Percentiles rank a stretch among this genome's conserved stretches.
phyloP scores from a whole-genome alignment of 1,284 basidiomycete species.

The Apiotrichum domesticum region DNA sequence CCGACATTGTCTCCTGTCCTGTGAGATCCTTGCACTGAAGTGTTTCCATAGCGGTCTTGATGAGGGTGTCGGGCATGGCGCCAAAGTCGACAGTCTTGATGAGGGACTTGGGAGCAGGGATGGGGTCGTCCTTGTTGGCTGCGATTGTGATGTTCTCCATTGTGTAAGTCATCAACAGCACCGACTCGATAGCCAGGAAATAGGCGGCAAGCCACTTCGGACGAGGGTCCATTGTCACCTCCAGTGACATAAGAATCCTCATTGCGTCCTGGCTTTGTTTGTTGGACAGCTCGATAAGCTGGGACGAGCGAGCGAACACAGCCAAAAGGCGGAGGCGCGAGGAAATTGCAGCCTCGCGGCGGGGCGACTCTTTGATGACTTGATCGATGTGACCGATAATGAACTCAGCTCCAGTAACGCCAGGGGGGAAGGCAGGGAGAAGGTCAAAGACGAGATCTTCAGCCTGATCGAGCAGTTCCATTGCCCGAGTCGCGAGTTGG shows the following conservation, averaged over 20 bases:
- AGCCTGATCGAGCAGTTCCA: slow-evolving; percentile 78
- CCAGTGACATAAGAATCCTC: slow-evolving; percentile 59
- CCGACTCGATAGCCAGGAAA: slow-evolving; percentile 67
- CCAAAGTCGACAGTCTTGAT: slow-evolving; percentile 13
- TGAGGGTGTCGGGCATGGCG: slow-evolving; percentile 53
- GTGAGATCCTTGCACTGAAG: slow-evolving; percentile 53
- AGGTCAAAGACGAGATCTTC: slow-evolving; percentile 85
- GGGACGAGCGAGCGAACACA: slow-evolving; percentile 50
- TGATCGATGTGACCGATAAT: slow-evolving; percentile 24
- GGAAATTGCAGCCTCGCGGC: slow-evolving; percentile 53
- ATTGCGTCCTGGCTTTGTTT: slow-evolving; percentile 51
- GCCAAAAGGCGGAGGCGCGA: slow-evolving; percentile 81
- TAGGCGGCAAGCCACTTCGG: slow-evolving; percentile 81
- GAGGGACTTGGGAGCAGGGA: neutral
- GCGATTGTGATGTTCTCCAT: slow-evolving; percentile 52
- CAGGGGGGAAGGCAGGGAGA: slow-evolving; percentile 60
- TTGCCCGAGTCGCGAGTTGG: slow-evolving; percentile 61
- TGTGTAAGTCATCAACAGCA: slow-evolving; percentile 69
- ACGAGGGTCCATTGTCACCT: slow-evolving; percentile 45
- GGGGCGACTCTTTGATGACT: slow-evolving; percentile 51
- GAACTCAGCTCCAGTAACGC: slow-evolving; percentile 43
- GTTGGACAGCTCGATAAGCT: slow-evolving; percentile 14
- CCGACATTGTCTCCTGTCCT: slow-evolving; percentile 68
- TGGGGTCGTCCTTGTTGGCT: slow-evolving; percentile 14
- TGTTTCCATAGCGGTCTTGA: slow-evolving; percentile 66